Evolutionary conservation across 225 moss, liverwort and hornwort species (phyloP), one percentile per base, ranked within the genome.

Genomic region (Takakia lepidozioides): DNA sequence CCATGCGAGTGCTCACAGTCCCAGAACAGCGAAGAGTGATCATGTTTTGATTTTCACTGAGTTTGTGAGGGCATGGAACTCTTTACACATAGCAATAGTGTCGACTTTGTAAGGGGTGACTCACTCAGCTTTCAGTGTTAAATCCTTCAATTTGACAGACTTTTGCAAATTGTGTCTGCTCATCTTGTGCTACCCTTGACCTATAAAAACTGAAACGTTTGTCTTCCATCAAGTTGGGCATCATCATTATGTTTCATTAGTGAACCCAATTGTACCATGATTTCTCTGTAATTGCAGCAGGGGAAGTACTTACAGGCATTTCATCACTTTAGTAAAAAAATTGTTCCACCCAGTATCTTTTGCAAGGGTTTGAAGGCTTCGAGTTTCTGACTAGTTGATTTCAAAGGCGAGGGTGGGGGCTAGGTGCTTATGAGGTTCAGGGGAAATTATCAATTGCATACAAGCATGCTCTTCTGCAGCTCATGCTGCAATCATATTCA

Each of bases 401-500:
- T 39, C 30, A 20, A 48, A 78, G 73, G 63, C 43, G 38, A 63
- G 52, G 29, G 45, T 78, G 73, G 73, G 62, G 56, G 48, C 68
- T 65, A 41, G 66, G 28, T 53, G 62, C 62, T 52, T 78, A 78
- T 69, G 72, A 78, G 69, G 18, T 73, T 50, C 56, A 78, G 38
- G 78, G 78, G 21, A 78, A 59, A 53, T 49, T 78, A 44, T 41
- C 78, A 42, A 48, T 59, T 34, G 69, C 69, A 59, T 72, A 66
- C 57, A 81, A 79, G 56, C 81, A 75, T 30, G 59, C 54, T 30
- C 75, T 91, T 34, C 62, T 81, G 11, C 73, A 78, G 54, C 64
- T 65, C 59, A 43, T 81, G 62, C 64, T 86, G n/a, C 57, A 55
- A 27, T 91, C 86, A 6, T 86, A 91, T 43, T 39, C 68, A 26